Percentiles rank a stretch among this genome's conserved stretches.
Conservation (phyloP, 257 asterid species). For the Salvia hispanica region DNA sequence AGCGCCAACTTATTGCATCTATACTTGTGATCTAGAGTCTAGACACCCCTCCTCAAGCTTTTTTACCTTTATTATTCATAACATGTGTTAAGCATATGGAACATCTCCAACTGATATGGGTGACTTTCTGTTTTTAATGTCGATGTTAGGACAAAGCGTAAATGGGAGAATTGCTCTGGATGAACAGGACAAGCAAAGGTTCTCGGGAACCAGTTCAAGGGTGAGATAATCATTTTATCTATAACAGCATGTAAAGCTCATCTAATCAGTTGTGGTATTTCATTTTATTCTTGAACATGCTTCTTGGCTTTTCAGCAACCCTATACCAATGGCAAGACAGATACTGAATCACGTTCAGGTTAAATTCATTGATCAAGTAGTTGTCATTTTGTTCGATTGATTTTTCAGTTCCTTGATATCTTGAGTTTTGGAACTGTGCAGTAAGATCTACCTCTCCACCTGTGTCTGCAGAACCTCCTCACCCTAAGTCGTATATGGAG, state of each 20-base stretch:
- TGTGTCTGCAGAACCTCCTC: slow-evolving; percentile 65
- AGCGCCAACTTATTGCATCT: not conserved
- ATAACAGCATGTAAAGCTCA: not conserved
- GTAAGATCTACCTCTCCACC: slow-evolving; percentile 71
- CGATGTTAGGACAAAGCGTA: slow-evolving; percentile 57
- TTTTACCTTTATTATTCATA: not conserved
- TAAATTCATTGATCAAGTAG: slow-evolving; percentile 27
- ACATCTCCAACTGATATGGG: slow-evolving; percentile 20
- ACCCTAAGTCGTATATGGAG: slow-evolving; percentile 87
- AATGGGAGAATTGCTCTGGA: slow-evolving; percentile 45
- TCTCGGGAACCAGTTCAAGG: slow-evolving; percentile 48
- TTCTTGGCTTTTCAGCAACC: slow-evolving; percentile 60
- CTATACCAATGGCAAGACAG: slow-evolving; percentile 68
- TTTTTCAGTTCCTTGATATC: slow-evolving; percentile 6
- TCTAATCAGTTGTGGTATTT: not conserved
- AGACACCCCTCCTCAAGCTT: slow-evolving; percentile 8
- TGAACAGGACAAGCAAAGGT: slow-evolving; percentile 49
- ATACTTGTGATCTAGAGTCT: not conserved
- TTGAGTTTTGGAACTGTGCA: slow-evolving; percentile 39
- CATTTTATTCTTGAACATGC: slow-evolving; percentile 24
- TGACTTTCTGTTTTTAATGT: slow-evolving; percentile 30
- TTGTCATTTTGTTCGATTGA: not conserved
- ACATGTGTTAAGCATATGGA: no score
- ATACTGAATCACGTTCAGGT: slow-evolving; percentile 68
- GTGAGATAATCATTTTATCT: slow-evolving; percentile 43